A percentile compares a stretch with the other conserved stretches of the same genome.
phyloP scores from a whole-genome alignment of 768 basidiomycete genomes.

The Rhodotorula taiwanensis region DNA sequence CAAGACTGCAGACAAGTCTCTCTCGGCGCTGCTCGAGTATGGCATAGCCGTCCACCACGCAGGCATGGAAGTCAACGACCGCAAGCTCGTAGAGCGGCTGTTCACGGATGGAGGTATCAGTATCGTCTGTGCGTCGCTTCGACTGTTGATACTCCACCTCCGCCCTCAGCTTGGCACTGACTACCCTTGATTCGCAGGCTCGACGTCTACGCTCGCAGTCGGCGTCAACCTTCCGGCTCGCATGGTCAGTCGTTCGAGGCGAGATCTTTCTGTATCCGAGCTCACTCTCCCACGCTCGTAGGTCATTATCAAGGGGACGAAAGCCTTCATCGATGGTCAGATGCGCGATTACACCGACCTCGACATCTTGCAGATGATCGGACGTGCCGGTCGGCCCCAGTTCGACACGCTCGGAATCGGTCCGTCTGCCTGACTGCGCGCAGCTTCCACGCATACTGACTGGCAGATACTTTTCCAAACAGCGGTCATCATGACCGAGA shows the following conservation, averaged over 20 bases:
- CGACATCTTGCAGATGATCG: conserved; percentile 90
- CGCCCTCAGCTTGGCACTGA: neutral
- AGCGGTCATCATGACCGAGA: conserved; percentile 67
- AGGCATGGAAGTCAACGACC: conserved; percentile 67
- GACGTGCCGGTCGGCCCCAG: conserved; percentile 51
- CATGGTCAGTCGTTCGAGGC: conserved; percentile 48
- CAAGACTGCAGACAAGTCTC: conserved; percentile 60
- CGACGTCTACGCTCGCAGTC: conserved; percentile 75
- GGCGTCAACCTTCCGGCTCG: conserved; percentile 95
- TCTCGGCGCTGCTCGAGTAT: conserved; percentile 56
- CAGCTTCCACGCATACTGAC: neutral
- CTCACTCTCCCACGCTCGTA: neutral
- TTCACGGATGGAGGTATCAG: conserved; percentile 51
- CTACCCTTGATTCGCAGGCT: conserved; percentile 1
- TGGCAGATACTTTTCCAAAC: neutral
- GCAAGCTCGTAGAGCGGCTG: conserved; percentile 63
- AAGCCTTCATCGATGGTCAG: conserved; percentile 56
- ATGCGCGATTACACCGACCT: conserved; percentile 81
- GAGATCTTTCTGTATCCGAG: neutral
- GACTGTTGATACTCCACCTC: conserved; percentile 16
- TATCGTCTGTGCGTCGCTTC: conserved; percentile 68
- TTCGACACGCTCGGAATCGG: conserved; percentile 76
- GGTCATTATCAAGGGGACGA: conserved; percentile 77
- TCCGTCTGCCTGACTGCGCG: conserved; percentile 22
- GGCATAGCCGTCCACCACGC: conserved; percentile 93